Conservation (phyloP, 164 flowering plant genomes). For the Chimonanthus salicifolius region DNA sequence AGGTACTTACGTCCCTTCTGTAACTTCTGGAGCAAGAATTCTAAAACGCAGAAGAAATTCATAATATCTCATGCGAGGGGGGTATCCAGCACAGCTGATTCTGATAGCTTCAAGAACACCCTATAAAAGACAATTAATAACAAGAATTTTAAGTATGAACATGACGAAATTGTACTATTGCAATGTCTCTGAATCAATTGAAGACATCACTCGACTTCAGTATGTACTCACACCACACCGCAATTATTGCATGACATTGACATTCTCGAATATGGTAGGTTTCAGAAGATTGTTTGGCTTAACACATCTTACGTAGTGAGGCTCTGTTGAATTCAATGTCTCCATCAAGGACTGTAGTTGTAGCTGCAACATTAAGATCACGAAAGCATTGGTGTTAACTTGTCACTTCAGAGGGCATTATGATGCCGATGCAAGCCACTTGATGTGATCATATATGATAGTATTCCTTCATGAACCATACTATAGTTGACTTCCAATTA, state of each 20-base stretch:
- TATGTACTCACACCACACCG: constrained; percentile 83
- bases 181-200: not conserved
- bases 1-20: constrained; percentile 49
- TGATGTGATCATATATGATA: no score
- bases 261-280: constrained; percentile 68
- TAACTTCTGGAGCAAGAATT: constrained; percentile 61
- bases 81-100: constrained; percentile 88
- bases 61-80: constrained; percentile 58
- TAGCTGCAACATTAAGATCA: no score
- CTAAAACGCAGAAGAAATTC: constrained; percentile 71
- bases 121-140: constrained; percentile 29
- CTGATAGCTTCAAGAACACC: constrained; percentile 92
- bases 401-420: no score
- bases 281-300: constrained; percentile 72
- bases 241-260: constrained; percentile 67
- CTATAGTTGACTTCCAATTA: no score
- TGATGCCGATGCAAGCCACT: no score
- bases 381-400: no score
- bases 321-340: constrained; percentile 73
- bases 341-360: no score
- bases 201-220: not conserved
- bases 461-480: no score
- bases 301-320: constrained; percentile 89
- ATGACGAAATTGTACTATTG: not conserved
- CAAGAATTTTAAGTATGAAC: not conserved